Evolutionary conservation across 2,329 filamentous ascomycete species (phyloP), one percentile per base, ranked within the genome.

Genomic region (Ophiostoma himal-ulmi): DNA sequence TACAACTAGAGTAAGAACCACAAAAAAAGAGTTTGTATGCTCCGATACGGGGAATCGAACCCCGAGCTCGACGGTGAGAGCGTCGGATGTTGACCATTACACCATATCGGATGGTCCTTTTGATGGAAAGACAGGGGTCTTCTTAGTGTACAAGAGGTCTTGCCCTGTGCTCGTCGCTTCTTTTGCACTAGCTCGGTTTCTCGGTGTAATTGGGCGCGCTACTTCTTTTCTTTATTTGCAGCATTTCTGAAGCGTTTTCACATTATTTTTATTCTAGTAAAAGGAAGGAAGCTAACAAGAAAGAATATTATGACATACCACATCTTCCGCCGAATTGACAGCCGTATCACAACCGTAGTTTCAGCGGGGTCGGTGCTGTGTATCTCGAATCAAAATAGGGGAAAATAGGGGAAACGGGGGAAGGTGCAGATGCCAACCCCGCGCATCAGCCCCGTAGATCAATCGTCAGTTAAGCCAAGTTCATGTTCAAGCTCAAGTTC

Each of bases 41-140:
- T 67, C 65, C 65, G 65, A 67, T 67, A 67, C 65, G 65, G 65
- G 65, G 65, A 67, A 67, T 67, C 65, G 65, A 67, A 67, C 65
- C 65, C 65, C 65, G 65, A 67, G 65, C 65, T 67, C 65, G 65
- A 67, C 65, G 65, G 65, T 67, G 65, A 67, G 65, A 67, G 65
- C 65, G 65, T 67, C 65, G 65, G 65, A 67, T 67, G 65, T 67
- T 67, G 36, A 67, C 65, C 65, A 67, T 67, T 67, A 67, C 65
- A 67, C 65, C 65, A 67, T 67, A 67, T 67, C 65, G 65, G 65
- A 67, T 67, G 37, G 65, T 67, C 34, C 14, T 41, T 39, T 67
- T 67, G 39, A 37, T 67, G 22, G 11, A 44, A n/a, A 11, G 26
- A 39, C 65, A 67, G 62, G 36, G 62, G 62, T 65, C 17, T 36